Base-by-base conservation (phyloP, 495 filamentous ascomycete genomes). In the Penicillium crystallinum region DNA sequence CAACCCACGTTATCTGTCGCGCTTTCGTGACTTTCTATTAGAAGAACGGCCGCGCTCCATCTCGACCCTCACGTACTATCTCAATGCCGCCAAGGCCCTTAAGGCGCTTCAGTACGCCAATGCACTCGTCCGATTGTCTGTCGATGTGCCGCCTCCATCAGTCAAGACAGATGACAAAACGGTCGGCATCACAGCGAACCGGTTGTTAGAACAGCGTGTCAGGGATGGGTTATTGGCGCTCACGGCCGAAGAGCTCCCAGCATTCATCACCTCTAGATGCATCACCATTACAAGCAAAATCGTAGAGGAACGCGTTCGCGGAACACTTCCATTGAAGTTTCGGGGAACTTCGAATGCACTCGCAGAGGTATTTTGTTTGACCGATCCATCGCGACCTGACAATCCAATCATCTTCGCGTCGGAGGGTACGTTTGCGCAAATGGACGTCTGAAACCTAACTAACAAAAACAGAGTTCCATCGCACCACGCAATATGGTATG, bases 391-490 rank as follows among this genome's bases (percentile, higher is more conserved):
- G 19, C 71, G 85, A 53, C 73, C 77, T 5, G 88, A 87, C 58
- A 89, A 90, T 66, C 88, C 87, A 1, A 85, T 92, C 49, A 78
- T 91, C 3, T 90, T 90, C 68, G 84, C 85, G 22, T 89, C 85
- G 6, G 81, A 89, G 75, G 86, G 85, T 88, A 70, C 27, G 71
- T 67, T 31, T 30, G 15, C 39, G 12, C 6, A 11, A 15, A 3
- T 11, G 8, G 19, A 3, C 21, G 8, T 19, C 23, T 31, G 2
- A 12, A 12, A n/a, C 22, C 12, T 6, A n/a, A 31, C 30, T 55
- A 19, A 61, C 44, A 15, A 18, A 15, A 27, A 0, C 34, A 81
- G 81, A 82, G 62, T 84, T 85, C 61, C 77, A 83, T 50, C 74
- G 71, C 22, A 82, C 79, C n/a, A 84, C 81, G 0, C 81, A 84